phyloP scores from a whole-genome alignment of 371 early-diverging fungal species.

The Rhizomucor miehei region DNA sequence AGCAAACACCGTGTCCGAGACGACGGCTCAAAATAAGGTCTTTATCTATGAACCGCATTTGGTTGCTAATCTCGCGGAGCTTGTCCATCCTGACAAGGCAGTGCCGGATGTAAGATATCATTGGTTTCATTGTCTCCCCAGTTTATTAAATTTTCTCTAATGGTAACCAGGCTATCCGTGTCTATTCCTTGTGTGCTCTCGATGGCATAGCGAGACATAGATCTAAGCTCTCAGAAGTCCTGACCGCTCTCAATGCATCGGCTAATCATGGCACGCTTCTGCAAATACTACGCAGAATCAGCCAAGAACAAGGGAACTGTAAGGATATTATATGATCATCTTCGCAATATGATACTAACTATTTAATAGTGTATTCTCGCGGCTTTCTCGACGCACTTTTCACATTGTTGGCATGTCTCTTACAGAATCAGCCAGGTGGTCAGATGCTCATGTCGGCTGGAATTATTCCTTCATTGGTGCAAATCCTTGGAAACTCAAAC shows the following conservation, averaged over 20 bases:
- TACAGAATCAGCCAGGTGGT: conserved; percentile 80
- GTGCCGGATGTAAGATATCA: conserved; percentile 49
- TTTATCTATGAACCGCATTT: conserved; percentile 86
- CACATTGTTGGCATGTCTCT: conserved; percentile 70
- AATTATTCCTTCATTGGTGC: conserved; percentile 73
- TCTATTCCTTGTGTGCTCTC: conserved; percentile 74
- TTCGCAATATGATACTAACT: neutral
- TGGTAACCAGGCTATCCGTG: conserved; percentile 62
- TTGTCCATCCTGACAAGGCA: conserved; percentile 70
- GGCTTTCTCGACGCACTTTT: conserved; percentile 87
- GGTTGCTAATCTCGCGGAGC: conserved; percentile 70
- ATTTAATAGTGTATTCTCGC: conserved; percentile 46
- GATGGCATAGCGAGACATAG: conserved; percentile 83
- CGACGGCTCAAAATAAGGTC: conserved; percentile 68
- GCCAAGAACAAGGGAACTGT: conserved; percentile 40
- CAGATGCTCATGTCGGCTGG: conserved; percentile 92
- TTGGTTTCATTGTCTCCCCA: conserved; percentile 10
- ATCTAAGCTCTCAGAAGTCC: conserved; percentile 72
- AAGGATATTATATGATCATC: conserved; percentile 6
- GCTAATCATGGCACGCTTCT: conserved; percentile 92
- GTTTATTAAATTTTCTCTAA: neutral
- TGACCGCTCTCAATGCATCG: conserved; percentile 85
- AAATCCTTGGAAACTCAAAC: conserved; percentile 54
- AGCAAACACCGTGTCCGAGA: conserved; percentile 66
- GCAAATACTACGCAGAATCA: conserved; percentile 71